Evolutionary conservation across 1,284 basidiomycete species (phyloP).

Genomic region (Cutaneotrichosporon cutaneum): DNA sequence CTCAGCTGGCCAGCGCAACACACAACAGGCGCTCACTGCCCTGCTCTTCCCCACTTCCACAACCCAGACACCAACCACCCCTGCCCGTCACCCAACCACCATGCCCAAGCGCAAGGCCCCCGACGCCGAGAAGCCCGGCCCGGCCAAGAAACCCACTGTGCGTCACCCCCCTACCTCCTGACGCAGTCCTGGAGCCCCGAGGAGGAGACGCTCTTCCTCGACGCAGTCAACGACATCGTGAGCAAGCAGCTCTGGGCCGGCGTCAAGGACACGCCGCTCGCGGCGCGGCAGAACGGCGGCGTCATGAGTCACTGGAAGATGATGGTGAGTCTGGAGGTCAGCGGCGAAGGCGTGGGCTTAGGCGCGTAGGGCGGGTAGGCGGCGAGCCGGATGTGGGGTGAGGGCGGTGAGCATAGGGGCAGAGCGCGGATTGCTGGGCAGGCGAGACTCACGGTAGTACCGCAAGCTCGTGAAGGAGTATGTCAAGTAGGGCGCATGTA

Average conservation of each 20-base stretch:
- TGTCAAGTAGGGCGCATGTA: not conserved
- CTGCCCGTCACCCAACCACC: not conserved
- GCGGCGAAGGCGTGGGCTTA: too few relatives aligned
- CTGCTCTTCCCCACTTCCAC: too few relatives aligned
- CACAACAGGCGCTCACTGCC: too few relatives aligned
- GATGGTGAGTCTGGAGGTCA: constrained; percentile 16
- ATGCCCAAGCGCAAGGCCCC: not conserved
- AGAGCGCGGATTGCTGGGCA: too few relatives aligned
- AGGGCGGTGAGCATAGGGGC: too few relatives aligned
- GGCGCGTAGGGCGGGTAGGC: not conserved
- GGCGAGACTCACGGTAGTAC: not conserved
- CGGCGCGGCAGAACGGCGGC: constrained; percentile 10
- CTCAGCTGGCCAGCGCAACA: too few relatives aligned
- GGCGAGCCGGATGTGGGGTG: too few relatives aligned
- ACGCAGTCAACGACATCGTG: constrained; percentile 16
- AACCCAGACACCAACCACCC: too few relatives aligned
- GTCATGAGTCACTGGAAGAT: constrained; percentile 21
- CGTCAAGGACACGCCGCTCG: constrained; percentile 20
- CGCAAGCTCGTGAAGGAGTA: constrained; percentile 5
- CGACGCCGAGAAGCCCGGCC: not conserved
- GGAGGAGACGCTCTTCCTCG: constrained; percentile 26
- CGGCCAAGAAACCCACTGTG: not conserved
- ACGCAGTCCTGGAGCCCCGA: constrained; percentile 19
- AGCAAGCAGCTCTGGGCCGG: constrained; percentile 17
- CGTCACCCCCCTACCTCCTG: not conserved